A percentile compares a stretch with the other conserved stretches of the same genome.
phyloP scores from a whole-genome alignment of 1,284 basidiomycete species.

The Cryptococcus floricola region DNA sequence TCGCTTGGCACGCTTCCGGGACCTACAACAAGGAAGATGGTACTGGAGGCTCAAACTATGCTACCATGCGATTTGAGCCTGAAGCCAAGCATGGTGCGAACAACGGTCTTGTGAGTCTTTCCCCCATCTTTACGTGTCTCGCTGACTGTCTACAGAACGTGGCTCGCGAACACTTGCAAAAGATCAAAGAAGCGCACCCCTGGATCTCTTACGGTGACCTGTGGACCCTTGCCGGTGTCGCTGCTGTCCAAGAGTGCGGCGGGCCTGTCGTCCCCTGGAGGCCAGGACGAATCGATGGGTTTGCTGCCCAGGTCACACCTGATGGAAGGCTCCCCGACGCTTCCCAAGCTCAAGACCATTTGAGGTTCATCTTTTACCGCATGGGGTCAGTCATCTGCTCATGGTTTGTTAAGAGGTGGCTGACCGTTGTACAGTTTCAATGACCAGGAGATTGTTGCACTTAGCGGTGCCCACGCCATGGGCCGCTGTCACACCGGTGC shows the following conservation, averaged over 20 bases:
- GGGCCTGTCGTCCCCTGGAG: conserved; percentile 75
- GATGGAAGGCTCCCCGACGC: conserved; percentile 95
- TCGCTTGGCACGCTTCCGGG: conserved; percentile 86
- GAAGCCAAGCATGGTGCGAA: conserved; percentile 85
- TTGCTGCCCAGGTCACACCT: conserved; percentile 71
- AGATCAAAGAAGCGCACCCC: conserved; percentile 71
- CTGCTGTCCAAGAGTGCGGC: conserved; percentile 61
- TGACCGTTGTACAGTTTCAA: conserved; percentile 61
- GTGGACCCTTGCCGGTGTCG: conserved; percentile 80
- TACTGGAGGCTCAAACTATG: conserved; percentile 86
- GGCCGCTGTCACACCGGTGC: conserved; percentile 83
- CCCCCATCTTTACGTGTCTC: background rate
- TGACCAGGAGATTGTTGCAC: conserved; percentile 94
- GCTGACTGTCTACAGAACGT: conserved; percentile 50
- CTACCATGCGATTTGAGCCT: conserved; percentile 89
- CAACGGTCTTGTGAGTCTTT: conserved; percentile 60
- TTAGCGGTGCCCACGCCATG: conserved; percentile 89
- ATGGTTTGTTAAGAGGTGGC: background rate
- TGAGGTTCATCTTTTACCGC: conserved; percentile 85
- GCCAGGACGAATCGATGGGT: conserved; percentile 79
- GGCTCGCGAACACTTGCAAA: conserved; percentile 80
- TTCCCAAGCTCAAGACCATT: conserved; percentile 74
- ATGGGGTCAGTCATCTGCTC: conserved; percentile 60
- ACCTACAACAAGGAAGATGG: conserved; percentile 83
- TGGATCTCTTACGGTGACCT: conserved; percentile 94